Conservation (phyloP, 495 filamentous ascomycete species). For the Cladorrhinum samala region DNA sequence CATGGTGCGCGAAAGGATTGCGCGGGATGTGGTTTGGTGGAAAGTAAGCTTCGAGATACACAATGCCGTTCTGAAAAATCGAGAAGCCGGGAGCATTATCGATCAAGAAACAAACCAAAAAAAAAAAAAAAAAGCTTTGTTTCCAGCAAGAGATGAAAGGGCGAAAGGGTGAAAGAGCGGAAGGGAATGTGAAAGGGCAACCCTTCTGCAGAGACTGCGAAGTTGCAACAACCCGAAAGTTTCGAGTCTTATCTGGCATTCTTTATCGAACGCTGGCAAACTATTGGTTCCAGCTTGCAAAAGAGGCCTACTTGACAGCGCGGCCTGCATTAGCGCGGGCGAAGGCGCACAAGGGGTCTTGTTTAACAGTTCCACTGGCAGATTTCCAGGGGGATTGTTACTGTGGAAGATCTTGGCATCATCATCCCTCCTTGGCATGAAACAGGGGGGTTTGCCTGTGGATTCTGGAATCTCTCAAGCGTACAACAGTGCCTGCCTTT, state of each 20-base stretch:
- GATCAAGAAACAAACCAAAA: too few relatives aligned
- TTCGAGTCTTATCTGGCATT: not conserved
- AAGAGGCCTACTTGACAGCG: not conserved
- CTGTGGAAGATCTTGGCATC: too few relatives aligned
- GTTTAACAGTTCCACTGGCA: too few relatives aligned
- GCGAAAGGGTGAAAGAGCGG: too few relatives aligned
- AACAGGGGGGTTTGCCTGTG: too few relatives aligned
- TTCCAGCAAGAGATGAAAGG: too few relatives aligned
- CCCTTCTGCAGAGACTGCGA: not conserved
- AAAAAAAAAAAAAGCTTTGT: too few relatives aligned
- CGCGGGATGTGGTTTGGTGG: not conserved
- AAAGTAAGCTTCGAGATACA: not conserved
- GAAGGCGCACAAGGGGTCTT: not conserved
- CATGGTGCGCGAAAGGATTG: not conserved
- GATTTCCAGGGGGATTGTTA: too few relatives aligned
- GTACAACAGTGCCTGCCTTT: too few relatives aligned
- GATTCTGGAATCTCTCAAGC: too few relatives aligned
- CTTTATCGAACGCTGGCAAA: not conserved
- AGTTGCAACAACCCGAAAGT: not conserved
- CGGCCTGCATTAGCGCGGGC: not conserved
- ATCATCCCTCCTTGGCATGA: too few relatives aligned
- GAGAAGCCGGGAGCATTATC: constrained; percentile 1
- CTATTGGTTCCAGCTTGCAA: not conserved
- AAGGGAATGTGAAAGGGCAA: not conserved
- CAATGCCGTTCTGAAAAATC: not conserved